Evolutionary conservation across 345 rosid species (phyloP), one percentile per base, ranked within the genome.

Genomic region (Erysimum cheiranthoides): DNA sequence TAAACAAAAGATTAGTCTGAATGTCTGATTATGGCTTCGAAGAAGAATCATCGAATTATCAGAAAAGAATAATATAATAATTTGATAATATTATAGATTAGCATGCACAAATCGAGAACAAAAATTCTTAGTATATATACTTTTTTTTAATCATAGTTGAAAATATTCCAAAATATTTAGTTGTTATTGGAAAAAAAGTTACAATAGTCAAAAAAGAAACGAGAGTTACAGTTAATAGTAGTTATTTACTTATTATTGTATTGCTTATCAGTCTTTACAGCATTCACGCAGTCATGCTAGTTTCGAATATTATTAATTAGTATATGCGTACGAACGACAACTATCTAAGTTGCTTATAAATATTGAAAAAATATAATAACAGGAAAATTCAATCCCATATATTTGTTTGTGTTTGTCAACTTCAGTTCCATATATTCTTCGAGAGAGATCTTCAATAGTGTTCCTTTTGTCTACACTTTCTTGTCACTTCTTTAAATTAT

Each of bases 391-490:
- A 54, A 16, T 12, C 17, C 35, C 36, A 56, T 54, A 52, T 40
- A 68, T 54, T 53, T 31, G 64, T 45, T 53, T 21, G 65, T 35
- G 51, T 16, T 60, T 49, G 73, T 75, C 68, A 67, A 50, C 21
- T 31, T 76, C 56, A 61, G 40, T 69, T 76, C 46, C 49, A 34
- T 53, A 11, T 61, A 70, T 25, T 34, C 12, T 76, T 70, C 75
- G 50, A 70, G 80, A 69, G 25, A 61, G 51, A 70, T 76, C 66
- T 63, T 57, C 49, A 10, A 54, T 35, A 70, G 51, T 61, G 50
- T 53, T 56, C 27, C 52, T 27, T 70, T 54, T 77, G 75, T 70
- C 75, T 62, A 63, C 13, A 47, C 21, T 61, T 54, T 69, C 32
- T 27, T 66, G 72, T 66, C 70, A 31, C 50, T 52, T 43, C 9